Conservation (phyloP, 345 rosid species). For the Aquilaria yunnanensis region DNA sequence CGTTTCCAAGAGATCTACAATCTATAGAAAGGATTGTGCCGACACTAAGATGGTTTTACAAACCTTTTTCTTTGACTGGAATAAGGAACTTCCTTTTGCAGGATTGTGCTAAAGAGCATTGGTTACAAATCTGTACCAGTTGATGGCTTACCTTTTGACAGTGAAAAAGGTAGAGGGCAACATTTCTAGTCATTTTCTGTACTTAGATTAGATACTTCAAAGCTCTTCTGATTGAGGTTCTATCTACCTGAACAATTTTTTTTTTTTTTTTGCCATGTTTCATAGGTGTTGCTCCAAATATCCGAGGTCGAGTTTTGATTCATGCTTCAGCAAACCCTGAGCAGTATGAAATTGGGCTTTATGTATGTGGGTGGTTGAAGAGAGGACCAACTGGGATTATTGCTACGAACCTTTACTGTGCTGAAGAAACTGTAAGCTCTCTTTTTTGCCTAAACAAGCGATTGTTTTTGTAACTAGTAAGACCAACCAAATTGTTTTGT, state of each 20-base stretch:
- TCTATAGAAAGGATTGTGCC: no score
- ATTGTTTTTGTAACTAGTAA: not conserved
- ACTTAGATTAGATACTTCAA: no score
- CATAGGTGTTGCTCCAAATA: conserved; percentile 74
- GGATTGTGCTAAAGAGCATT: conserved; percentile 86
- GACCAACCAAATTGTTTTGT: not conserved
- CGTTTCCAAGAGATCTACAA: no score
- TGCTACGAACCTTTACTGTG: conserved; percentile 84
- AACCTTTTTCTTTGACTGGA: no score
- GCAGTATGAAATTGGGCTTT: conserved; percentile 54
- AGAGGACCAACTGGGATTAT: conserved; percentile 93
- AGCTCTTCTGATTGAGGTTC: not conserved
- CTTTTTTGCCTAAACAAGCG: not conserved
- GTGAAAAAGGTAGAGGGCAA: conserved; percentile 53
- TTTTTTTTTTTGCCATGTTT: conserved; percentile 1
- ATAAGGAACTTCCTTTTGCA: conserved; percentile 19
- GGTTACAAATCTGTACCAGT: conserved; percentile 86
- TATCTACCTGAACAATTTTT: not conserved
- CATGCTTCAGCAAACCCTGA: conserved; percentile 32
- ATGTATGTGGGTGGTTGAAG: conserved; percentile 95
- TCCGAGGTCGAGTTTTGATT: conserved; percentile 58
- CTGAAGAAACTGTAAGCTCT: conserved; percentile 81
- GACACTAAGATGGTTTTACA: no score
- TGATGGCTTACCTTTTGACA: conserved; percentile 71
- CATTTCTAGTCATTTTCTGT: no score